These are phyloP conservation scores for Choiromyces venosus DNA, from an alignment of 495 filamentous ascomycete species.

Conservation along the genomic window DNA sequence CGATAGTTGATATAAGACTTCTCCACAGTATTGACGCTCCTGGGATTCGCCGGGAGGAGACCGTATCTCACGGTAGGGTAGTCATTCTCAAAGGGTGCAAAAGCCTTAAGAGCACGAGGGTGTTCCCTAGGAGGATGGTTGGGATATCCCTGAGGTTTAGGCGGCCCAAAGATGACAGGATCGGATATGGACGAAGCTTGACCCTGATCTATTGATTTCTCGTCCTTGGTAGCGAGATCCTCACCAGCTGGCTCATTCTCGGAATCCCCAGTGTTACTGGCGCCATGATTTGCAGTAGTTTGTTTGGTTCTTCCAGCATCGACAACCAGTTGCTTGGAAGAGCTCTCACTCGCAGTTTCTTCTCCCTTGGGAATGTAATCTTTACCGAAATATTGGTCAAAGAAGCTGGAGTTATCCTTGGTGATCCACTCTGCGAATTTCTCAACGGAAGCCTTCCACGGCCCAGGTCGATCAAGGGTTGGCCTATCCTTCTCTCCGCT, in stretches of 20 bases:
- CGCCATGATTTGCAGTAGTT: not conserved
- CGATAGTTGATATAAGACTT: not conserved
- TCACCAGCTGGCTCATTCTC: not conserved
- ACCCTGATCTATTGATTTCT: not conserved
- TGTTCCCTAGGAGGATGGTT: not conserved
- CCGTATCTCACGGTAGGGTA: not conserved
- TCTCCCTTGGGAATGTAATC: not conserved
- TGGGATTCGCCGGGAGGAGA: not conserved
- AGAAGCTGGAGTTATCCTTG: not conserved
- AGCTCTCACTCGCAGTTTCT: not conserved
- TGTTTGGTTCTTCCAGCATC: not conserved
- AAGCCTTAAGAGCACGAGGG: not conserved
- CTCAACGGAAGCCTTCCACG: not conserved
- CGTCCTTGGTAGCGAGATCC: not conserved
- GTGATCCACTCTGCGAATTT: not conserved
- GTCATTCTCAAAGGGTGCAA: not conserved
- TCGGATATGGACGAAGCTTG: not conserved
- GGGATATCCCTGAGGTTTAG: not conserved
- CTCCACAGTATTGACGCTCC: not conserved
- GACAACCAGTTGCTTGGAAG: not conserved
- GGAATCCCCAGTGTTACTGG: not conserved
- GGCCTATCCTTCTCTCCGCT: not conserved
- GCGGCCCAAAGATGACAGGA: not conserved
- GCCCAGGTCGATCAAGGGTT: not conserved
- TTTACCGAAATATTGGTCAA: not conserved